These are phyloP conservation scores for Andrographis paniculata DNA, from an alignment of 305 asterid genomes.

Conservation along the genomic window DNA sequence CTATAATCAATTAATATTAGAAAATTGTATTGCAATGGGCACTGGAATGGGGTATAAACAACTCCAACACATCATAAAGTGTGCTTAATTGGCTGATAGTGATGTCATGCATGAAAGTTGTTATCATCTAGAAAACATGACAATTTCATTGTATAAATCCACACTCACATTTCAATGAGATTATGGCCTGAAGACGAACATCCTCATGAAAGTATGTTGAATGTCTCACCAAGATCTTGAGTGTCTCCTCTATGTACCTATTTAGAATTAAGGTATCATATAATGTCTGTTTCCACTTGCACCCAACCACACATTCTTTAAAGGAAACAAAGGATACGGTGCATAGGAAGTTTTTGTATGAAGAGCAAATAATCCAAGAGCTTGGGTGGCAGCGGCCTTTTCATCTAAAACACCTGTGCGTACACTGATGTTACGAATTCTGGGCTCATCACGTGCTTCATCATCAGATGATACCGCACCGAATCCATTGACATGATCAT, in stretches of 20 bases:
- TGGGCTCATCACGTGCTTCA: conserved; percentile 92
- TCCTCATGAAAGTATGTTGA: conserved; percentile 91
- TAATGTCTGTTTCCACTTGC: conserved; percentile 4
- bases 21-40: conserved; percentile 4
- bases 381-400: conserved; percentile 99
- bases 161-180: conserved; percentile 74
- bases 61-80: no score
- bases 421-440: conserved; percentile 93
- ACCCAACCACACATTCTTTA: not conserved
- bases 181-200: conserved; percentile 95
- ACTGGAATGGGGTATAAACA: conserved; percentile 8
- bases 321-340: conserved; percentile 65
- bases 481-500: conserved; percentile 70
- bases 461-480: conserved; percentile 98
- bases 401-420: conserved; percentile 99
- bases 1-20: conserved; percentile 11
- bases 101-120: conserved; percentile 6
- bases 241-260: conserved; percentile 84
- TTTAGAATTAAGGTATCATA: conserved; percentile 40
- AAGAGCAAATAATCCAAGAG: conserved; percentile 91
- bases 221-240: conserved; percentile 78
- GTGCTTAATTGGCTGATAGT: no score
- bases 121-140: conserved; percentile 8
- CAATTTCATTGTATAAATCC: conserved; percentile 10
- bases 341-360: conserved; percentile 78